Base-by-base conservation (phyloP, 192 early-diverging fungal genomes). In the Coemansia sp. region DNA sequence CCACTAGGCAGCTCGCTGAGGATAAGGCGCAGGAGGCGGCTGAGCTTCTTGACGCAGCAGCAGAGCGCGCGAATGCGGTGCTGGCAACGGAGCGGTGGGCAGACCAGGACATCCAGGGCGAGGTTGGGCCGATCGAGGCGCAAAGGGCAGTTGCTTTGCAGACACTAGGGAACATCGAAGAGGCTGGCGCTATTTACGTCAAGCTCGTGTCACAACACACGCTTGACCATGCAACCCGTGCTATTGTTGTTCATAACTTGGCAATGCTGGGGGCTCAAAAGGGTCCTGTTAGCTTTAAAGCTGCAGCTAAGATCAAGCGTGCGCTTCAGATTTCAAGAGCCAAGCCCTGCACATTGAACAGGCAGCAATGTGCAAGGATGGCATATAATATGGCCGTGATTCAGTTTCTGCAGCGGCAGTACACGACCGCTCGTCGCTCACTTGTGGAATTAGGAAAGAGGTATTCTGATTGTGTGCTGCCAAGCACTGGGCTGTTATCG, bases 311-410 rank as follows among this genome's bases (percentile, higher is more conserved):
- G 9, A 23, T 67, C 49, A 80, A 80, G 62, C 71, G 72, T 23
- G 30, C 62, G 18, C 51, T 80, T 6, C 77, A 71, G 28, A 47
- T 70, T 23, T 68, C 71, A 38, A 62, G 77, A 4, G 54, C 48
- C 48, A 47, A 60, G 0, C 21, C 38, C 8, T n/a, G 56, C 19
- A 28, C 51, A 3, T 65, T 80, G 54, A 74, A 65, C 55, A 54
- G 62, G 49, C 30, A 28, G 27, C 77, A 80, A 65, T 57, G 54
- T 12, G 62, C 66, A 24, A 50, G 73, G 27, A 80, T 80, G 72
- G 32, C 54, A 14, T 74, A 68, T 51, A 80, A 80, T 54, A 80
- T 80, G 77, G 77, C 68, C 7, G 58, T 32, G 10, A 51, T 69
- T 12, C 77, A 74, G 41, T 30, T 61, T 24, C 10, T 44, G 31